Conservation (phyloP, 2,329 filamentous ascomycete species). For the Colletotrichum karsti region DNA sequence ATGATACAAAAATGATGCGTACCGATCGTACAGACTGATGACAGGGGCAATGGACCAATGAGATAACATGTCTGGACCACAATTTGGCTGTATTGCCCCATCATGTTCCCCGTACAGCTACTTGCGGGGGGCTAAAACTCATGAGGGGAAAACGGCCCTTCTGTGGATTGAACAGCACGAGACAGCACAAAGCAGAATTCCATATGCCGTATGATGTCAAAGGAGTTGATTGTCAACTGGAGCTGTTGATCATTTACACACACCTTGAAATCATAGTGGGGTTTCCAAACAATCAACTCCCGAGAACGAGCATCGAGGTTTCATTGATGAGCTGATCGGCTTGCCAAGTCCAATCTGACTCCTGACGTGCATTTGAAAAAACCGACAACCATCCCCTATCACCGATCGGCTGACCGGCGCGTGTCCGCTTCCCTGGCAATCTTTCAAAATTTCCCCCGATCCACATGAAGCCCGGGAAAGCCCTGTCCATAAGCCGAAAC, state of each 20-base stretch:
- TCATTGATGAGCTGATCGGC: not conserved
- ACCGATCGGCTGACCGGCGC: not conserved
- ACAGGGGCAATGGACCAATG: not conserved
- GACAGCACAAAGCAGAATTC: not conserved
- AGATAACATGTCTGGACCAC: not conserved
- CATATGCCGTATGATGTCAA: not conserved
- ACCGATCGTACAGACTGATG: not conserved
- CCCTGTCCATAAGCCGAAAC: not conserved
- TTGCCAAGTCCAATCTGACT: not conserved
- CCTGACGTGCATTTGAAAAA: not conserved
- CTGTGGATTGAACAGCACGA: not conserved
- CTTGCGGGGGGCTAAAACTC: not conserved
- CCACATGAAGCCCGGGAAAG: not conserved
- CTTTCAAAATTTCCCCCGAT: not conserved
- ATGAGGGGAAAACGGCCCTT: slow-evolving; percentile 10
- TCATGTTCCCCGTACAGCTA: not conserved
- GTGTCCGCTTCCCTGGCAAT: not conserved
- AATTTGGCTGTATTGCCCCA: not conserved
- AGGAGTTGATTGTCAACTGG: not conserved
- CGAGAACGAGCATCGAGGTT: not conserved
- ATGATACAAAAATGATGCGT: too few species aligned
- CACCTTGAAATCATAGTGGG: not conserved
- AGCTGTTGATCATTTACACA: not conserved
- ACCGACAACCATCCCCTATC: not conserved
- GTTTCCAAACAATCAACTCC: not conserved